Evolutionary conservation across 73 alveolate species (phyloP).

Genomic region (Paramecium primaurelia): DNA sequence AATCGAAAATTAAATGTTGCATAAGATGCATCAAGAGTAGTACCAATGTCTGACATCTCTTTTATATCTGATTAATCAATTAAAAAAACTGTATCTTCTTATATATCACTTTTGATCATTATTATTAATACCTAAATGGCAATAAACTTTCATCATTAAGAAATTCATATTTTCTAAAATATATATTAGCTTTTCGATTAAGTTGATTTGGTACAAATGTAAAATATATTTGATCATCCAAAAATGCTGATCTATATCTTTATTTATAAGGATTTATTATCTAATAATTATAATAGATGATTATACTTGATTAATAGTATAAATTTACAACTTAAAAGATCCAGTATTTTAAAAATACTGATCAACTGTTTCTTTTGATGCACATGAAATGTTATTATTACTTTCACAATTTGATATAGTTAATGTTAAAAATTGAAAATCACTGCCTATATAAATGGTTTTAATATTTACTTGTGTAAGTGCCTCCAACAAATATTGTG

Average conservation of each 20-base stretch:
- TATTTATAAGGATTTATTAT: background rate
- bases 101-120: background rate
- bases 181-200: background rate
- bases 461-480: background rate
- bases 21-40: background rate
- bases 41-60: background rate
- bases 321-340: background rate
- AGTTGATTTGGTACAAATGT: background rate
- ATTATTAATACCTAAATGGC: background rate
- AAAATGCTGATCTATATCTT: background rate
- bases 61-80: background rate
- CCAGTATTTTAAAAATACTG: background rate
- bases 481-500: background rate
- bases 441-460: background rate
- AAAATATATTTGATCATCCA: slow-evolving; percentile 2
- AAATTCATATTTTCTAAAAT: background rate
- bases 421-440: background rate
- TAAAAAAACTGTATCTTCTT: background rate
- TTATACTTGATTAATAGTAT: background rate
- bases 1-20: background rate
- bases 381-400: background rate
- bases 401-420: background rate
- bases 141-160: background rate
- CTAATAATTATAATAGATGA: background rate
- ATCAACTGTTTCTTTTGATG: background rate